phyloP scores from a whole-genome alignment of 2,329 filamentous ascomycete species.

The Hypoxylon sp. region DNA sequence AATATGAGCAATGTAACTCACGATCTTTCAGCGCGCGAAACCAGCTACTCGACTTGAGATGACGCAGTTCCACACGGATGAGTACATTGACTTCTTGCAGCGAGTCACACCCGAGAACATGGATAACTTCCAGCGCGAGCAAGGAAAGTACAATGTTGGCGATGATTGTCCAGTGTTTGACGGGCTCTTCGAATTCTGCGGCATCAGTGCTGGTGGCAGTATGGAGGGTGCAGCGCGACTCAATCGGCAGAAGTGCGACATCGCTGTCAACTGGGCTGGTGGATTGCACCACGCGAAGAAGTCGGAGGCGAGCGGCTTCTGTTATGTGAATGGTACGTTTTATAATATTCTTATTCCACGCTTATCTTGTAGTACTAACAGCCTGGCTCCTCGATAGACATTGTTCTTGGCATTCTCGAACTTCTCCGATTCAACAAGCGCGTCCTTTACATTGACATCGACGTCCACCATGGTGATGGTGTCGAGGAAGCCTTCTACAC shows the following conservation, averaged over 20 bases:
- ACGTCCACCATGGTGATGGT: slow-evolving; percentile 93
- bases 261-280: slow-evolving; percentile 98
- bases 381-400: slow-evolving; percentile 75
- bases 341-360: not conserved
- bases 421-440: slow-evolving; percentile 91
- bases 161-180: slow-evolving; percentile 99
- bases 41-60: slow-evolving; percentile 91
- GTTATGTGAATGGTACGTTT: slow-evolving; percentile 91
- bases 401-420: slow-evolving; percentile 94
- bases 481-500: slow-evolving; percentile 96
- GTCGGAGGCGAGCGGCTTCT: slow-evolving; percentile 95
- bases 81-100: slow-evolving; percentile 95
- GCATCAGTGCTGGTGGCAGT: slow-evolving; percentile 92
- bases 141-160: slow-evolving; percentile 93
- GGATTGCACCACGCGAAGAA: slow-evolving; percentile 98
- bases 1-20: not conserved
- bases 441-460: slow-evolving; percentile 98
- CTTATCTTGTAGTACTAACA: slow-evolving; percentile 59
- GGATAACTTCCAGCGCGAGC: slow-evolving; percentile 92
- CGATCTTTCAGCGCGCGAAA: slow-evolving; percentile 76
- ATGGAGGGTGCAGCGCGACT: slow-evolving; percentile 94
- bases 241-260: slow-evolving; percentile 92
- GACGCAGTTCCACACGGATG: slow-evolving; percentile 92
- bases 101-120: slow-evolving; percentile 99
- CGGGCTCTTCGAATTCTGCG: slow-evolving; percentile 96